phyloP scores from a whole-genome alignment of 345 rosid species.

The Brassica nigra region DNA sequence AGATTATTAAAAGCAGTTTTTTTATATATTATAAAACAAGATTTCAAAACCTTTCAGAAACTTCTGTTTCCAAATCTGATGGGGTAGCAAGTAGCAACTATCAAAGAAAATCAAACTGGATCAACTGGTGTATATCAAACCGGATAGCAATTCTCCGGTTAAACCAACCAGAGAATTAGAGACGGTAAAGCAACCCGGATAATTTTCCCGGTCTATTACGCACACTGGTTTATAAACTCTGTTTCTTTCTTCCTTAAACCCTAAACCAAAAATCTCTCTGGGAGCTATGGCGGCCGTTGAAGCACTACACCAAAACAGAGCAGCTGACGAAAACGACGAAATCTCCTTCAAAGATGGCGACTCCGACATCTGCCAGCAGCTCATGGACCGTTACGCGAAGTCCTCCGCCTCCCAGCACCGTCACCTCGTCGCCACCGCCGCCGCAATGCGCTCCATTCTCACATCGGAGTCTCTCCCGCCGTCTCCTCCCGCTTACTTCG shows the following conservation, averaged over 20 bases:
- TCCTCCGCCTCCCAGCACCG: slow-evolving; percentile 87
- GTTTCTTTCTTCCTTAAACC: slow-evolving; percentile 36
- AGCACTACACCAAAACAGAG: slow-evolving; percentile 31
- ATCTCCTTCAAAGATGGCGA: slow-evolving; percentile 46
- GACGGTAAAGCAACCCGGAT: slow-evolving; percentile 15
- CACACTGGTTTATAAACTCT: background rate
- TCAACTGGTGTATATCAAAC: too few species aligned
- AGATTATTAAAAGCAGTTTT: too few species aligned
- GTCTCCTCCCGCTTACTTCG: slow-evolving; percentile 66
- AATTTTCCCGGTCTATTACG: background rate
- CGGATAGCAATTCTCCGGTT: too few species aligned
- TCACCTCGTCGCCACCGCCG: background rate
- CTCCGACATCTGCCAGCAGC: slow-evolving; percentile 76
- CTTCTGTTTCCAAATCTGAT: too few species aligned
- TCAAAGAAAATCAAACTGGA: too few species aligned
- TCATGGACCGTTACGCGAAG: slow-evolving; percentile 83
- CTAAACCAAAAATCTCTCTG: slow-evolving; percentile 25
- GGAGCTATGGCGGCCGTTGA: slow-evolving; percentile 35
- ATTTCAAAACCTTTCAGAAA: too few species aligned
- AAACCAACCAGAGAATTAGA: background rate
- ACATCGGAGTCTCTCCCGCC: slow-evolving; percentile 63
- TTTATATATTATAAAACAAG: too few species aligned
- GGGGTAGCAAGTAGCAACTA: too few species aligned
- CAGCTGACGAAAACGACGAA: slow-evolving; percentile 36
- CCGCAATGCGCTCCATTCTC: slow-evolving; percentile 86